These are phyloP conservation scores for Exophiala lecanii-corni DNA, from an alignment of 2,329 filamentous ascomycete genomes.

Conservation along the genomic window DNA sequence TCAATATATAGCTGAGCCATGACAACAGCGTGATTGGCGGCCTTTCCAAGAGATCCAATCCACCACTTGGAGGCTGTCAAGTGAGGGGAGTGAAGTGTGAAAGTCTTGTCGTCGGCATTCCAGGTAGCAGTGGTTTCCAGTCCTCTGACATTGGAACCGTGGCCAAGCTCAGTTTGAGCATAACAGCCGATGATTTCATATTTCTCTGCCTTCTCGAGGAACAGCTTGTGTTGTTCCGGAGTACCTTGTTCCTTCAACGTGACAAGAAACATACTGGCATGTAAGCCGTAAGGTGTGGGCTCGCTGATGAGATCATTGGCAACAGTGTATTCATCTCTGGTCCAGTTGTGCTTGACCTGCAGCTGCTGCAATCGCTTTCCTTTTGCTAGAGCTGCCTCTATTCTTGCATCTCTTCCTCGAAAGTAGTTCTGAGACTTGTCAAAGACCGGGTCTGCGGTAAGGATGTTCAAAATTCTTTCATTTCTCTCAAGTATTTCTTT, in stretches of 20 bases:
- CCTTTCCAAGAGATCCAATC: constrained; percentile 73
- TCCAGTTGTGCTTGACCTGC: constrained; percentile 63
- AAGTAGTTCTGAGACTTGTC: constrained; percentile 77
- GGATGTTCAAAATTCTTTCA: constrained; percentile 57
- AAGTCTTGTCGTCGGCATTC: constrained; percentile 69
- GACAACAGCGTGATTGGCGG: constrained; percentile 71
- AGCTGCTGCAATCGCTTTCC: constrained; percentile 67
- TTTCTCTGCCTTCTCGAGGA: constrained; percentile 62
- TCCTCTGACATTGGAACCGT: constrained; percentile 71
- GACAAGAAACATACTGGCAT: constrained; percentile 66
- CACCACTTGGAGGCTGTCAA: constrained; percentile 79
- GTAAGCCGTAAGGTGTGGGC: constrained; percentile 68
- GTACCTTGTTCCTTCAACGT: constrained; percentile 68
- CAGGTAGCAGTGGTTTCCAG: constrained; percentile 70
- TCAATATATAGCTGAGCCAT: constrained; percentile 70
- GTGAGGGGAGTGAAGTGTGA: constrained; percentile 67
- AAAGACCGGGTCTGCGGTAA: constrained; percentile 65
- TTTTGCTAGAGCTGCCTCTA: constrained; percentile 64
- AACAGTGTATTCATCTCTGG: constrained; percentile 55
- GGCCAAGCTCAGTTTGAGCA: constrained; percentile 74
- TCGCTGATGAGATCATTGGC: constrained; percentile 69
- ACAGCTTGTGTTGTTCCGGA: constrained; percentile 67
- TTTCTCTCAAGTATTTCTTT: constrained; percentile 60
- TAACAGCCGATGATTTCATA: constrained; percentile 76
- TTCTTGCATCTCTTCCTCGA: constrained; percentile 62